Conservation (phyloP, 2,329 filamentous ascomycete genomes). For the Cytospora mali region DNA sequence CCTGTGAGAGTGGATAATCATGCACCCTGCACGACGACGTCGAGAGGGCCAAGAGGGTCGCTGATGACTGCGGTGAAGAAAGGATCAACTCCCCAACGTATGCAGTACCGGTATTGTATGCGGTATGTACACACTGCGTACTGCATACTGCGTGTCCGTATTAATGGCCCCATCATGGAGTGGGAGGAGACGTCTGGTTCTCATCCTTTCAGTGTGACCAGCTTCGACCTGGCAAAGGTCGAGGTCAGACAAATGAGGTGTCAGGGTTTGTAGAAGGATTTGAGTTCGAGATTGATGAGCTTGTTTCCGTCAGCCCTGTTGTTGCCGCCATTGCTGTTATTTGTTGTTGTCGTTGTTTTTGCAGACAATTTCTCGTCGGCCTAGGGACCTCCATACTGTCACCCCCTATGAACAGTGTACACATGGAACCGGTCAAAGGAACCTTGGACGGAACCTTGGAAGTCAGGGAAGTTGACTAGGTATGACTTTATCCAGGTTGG, state of each 20-base stretch:
- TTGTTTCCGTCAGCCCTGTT: not conserved
- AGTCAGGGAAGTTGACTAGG: not conserved
- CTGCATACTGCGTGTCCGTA: not conserved
- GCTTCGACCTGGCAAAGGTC: too few relatives aligned
- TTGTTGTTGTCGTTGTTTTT: not conserved
- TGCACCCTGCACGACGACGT: conserved; percentile 22
- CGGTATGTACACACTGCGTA: not conserved
- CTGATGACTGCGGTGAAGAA: conserved; percentile 16
- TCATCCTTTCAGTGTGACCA: not conserved
- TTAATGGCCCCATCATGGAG: not conserved
- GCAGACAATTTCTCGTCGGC: not conserved
- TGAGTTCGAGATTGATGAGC: conserved; percentile 20
- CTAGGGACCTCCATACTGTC: not conserved
- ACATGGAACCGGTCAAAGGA: not conserved
- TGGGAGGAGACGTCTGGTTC: not conserved
- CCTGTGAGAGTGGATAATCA: conserved; percentile 9
- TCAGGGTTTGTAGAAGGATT: conserved; percentile 5
- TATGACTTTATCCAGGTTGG: not conserved
- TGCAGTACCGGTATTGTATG: not conserved
- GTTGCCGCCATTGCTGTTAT: not conserved
- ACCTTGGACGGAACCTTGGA: too few relatives aligned
- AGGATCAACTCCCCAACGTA: not conserved
- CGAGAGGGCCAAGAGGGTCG: conserved; percentile 13
- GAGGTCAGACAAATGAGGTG: not conserved
- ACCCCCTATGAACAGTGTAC: not conserved